A percentile compares a stretch with the other conserved stretches of the same genome.
Conservation (phyloP, 176 grass and related monocot species). For the Triticum monococcum region DNA sequence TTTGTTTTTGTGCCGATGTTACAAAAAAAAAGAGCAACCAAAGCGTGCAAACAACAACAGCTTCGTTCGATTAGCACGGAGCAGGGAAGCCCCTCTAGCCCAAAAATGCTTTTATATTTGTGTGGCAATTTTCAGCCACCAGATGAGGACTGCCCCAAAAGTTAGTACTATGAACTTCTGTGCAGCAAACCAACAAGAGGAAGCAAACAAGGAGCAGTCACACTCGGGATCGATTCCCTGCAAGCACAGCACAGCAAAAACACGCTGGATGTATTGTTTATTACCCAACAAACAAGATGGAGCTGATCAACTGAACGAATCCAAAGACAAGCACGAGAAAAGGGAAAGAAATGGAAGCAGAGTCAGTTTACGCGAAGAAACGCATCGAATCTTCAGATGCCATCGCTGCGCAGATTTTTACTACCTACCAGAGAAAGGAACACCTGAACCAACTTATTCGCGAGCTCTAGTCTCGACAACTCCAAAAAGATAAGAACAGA, state of each 20-base stretch:
- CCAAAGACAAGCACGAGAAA: neutral
- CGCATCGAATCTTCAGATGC: neutral
- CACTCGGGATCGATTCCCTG: neutral
- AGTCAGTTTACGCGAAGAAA: neutral
- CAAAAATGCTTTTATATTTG: neutral
- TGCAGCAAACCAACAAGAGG: slow-evolving; percentile 26
- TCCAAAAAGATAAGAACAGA: neutral
- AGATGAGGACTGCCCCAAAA: slow-evolving; percentile 3
- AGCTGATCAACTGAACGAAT: slow-evolving; percentile 11
- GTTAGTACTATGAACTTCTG: neutral
- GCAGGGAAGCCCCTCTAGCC: neutral
- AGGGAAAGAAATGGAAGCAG: neutral
- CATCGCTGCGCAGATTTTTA: neutral
- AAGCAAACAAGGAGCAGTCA: slow-evolving; percentile 31
- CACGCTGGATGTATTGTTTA: neutral
- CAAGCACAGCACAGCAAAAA: slow-evolving; percentile 27
- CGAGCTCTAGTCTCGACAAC: neutral
- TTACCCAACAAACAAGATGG: neutral
- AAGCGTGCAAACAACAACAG: neutral
- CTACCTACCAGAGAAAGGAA: neutral
- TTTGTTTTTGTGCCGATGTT: too few relatives aligned
- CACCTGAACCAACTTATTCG: neutral
- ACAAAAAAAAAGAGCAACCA: neutral
- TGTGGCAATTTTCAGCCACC: neutral
- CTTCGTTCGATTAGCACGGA: slow-evolving; percentile 15